These are phyloP conservation scores for Hamamelis virginiana DNA, from an alignment of 164 flowering plant species.

Conservation along the genomic window DNA sequence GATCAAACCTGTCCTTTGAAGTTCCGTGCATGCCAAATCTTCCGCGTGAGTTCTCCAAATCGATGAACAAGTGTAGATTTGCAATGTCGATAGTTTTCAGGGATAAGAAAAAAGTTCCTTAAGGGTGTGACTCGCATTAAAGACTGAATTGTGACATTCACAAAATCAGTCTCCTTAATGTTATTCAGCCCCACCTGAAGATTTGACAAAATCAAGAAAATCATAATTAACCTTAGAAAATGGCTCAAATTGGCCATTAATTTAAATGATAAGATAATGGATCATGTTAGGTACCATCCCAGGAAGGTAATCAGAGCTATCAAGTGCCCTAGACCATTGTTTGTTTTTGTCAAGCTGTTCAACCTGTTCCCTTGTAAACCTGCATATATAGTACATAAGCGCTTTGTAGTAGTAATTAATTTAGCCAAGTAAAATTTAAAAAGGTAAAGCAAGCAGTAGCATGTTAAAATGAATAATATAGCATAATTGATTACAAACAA, in stretches of 20 bases:
- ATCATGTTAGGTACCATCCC: constrained; percentile 83
- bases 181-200: constrained; percentile 93
- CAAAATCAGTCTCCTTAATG: constrained; percentile 92
- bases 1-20: constrained; percentile 91
- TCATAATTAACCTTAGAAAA: not conserved
- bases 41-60: constrained; percentile 93
- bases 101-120: constrained; percentile 93
- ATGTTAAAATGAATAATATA: too few species aligned
- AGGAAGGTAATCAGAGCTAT: constrained; percentile 97
- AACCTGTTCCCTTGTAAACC: constrained; percentile 79
- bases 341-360: constrained; percentile 70
- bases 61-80: constrained; percentile 93
- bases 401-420: not conserved
- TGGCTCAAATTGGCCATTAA: not conserved
- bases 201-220: constrained; percentile 3
- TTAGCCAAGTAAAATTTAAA: too few species aligned
- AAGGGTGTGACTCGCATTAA: constrained; percentile 96
- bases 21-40: constrained; percentile 96
- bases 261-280: not conserved
- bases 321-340: constrained; percentile 97
- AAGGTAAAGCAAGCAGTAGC: too few species aligned
- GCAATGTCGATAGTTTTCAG: constrained; percentile 79
- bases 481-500: too few species aligned
- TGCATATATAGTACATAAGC: constrained; percentile 22
- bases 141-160: constrained; percentile 93